phyloP scores from a whole-genome alignment of 2,329 filamentous ascomycete genomes.

The Beauveria sp. region DNA sequence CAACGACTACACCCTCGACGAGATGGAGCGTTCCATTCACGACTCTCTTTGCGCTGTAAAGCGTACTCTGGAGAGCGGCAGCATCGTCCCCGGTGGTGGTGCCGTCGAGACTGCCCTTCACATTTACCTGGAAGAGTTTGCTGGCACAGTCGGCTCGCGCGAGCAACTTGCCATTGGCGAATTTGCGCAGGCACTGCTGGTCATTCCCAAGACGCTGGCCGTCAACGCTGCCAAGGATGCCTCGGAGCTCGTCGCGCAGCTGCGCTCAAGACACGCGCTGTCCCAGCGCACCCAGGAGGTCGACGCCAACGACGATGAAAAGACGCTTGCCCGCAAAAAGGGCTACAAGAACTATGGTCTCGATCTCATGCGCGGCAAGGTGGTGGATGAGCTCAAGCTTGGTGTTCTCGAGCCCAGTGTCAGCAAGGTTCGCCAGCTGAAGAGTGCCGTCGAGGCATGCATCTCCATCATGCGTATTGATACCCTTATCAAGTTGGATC shows the following conservation, averaged over 20 bases:
- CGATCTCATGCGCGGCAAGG: slow-evolving; percentile 80
- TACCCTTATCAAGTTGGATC: slow-evolving; percentile 96
- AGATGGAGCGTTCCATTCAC: slow-evolving; percentile 98
- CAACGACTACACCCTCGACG: slow-evolving; percentile 94
- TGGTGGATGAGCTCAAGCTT: slow-evolving; percentile 87
- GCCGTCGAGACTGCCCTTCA: slow-evolving; percentile 98
- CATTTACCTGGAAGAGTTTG: slow-evolving; percentile 98
- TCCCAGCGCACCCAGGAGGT: slow-evolving; percentile 86
- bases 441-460: slow-evolving; percentile 96
- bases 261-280: slow-evolving; percentile 87
- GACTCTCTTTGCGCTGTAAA: slow-evolving; percentile 96
- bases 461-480: slow-evolving; percentile 99
- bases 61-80: slow-evolving; percentile 91
- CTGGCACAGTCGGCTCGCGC: slow-evolving; percentile 89
- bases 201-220: slow-evolving; percentile 92
- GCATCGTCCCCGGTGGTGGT: slow-evolving; percentile 91
- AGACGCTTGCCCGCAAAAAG: slow-evolving; percentile 86
- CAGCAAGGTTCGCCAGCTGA: slow-evolving; percentile 96
- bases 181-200: slow-evolving; percentile 88
- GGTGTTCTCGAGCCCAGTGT: slow-evolving; percentile 95
- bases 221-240: slow-evolving; percentile 96
- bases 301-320: slow-evolving; percentile 79
- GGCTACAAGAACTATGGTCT: slow-evolving; percentile 98
- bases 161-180: slow-evolving; percentile 97
- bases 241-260: slow-evolving; percentile 88